Conservation (phyloP, 768 basidiomycete genomes). For the Dentipellis fragilis region DNA sequence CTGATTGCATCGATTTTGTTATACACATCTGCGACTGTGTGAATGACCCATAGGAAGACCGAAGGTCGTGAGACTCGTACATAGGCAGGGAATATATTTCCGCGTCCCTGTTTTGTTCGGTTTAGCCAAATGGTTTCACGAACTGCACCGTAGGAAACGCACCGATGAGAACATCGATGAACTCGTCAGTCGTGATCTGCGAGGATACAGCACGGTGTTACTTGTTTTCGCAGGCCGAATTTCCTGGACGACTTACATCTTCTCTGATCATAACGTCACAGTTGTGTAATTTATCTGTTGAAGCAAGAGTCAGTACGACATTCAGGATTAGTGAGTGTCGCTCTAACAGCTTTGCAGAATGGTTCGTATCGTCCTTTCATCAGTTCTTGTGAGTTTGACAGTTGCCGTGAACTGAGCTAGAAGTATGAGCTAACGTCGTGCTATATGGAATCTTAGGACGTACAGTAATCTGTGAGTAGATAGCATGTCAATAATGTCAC, state of each 20-base stretch:
- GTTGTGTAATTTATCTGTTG: slow-evolving; percentile 76
- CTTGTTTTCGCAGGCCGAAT: slow-evolving; percentile 1
- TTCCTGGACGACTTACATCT: slow-evolving; percentile 53
- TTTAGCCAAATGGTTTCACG: not conserved
- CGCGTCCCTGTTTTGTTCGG: slow-evolving; percentile 51
- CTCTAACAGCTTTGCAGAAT: slow-evolving; percentile 79
- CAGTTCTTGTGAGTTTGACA: slow-evolving; percentile 88
- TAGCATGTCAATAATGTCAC: slow-evolving; percentile 5
- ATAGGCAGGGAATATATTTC: slow-evolving; percentile 92
- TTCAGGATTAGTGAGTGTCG: not conserved
- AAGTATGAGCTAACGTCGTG: slow-evolving; percentile 3
- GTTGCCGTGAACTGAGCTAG: slow-evolving; percentile 66
- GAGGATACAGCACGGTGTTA: slow-evolving; percentile 1
- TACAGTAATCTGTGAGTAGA: slow-evolving; percentile 55
- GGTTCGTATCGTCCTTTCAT: slow-evolving; percentile 89
- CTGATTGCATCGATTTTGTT: slow-evolving; percentile 94
- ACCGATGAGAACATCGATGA: slow-evolving; percentile 98
- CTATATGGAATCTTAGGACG: slow-evolving; percentile 9
- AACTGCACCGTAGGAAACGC: slow-evolving; percentile 2
- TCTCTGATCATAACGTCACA: slow-evolving; percentile 99
- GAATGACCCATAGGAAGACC: slow-evolving; percentile 6
- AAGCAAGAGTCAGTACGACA: slow-evolving; percentile 1
- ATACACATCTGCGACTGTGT: slow-evolving; percentile 58
- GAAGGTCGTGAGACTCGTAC: slow-evolving; percentile 29
- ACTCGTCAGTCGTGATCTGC: slow-evolving; percentile 91